Evolutionary conservation across 345 rosid species (phyloP).

Genomic region (Sonneratia caseolaris): DNA sequence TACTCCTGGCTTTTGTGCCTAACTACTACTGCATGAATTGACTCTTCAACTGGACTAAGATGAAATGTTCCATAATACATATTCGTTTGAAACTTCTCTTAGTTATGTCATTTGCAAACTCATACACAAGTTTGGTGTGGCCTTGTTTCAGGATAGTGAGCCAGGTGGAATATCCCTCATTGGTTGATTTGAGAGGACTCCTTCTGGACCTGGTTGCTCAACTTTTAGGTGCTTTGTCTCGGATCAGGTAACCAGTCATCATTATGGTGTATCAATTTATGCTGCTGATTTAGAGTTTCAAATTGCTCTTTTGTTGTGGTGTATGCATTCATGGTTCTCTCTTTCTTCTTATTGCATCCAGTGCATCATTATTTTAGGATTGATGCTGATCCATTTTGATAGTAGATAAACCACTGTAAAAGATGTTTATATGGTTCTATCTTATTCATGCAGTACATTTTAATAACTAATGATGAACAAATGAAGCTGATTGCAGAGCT

Average conservation of each 20-base stretch:
- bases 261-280: not conserved
- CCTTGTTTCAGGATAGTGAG: conserved; percentile 72
- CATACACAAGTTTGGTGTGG: conserved; percentile 8
- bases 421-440: not conserved
- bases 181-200: conserved; percentile 94
- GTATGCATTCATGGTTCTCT: not conserved
- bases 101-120: not conserved
- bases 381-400: not conserved
- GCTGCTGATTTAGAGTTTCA: not conserved
- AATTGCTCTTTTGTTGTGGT: not conserved
- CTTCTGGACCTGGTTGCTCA: conserved; percentile 96
- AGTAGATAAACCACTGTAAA: not conserved
- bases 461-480: not conserved
- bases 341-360: not conserved
- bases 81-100: not conserved
- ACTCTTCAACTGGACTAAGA: not conserved
- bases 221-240: conserved; percentile 93
- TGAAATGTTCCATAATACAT: conserved; percentile 1
- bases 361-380: not conserved
- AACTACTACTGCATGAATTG: not conserved
- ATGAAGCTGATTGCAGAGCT: not conserved
- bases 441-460: not conserved
- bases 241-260: conserved; percentile 56
- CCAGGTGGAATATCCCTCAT: conserved; percentile 94
- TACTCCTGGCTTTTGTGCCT: not conserved